Evolutionary conservation across 148 eudicot genomes (phyloP).

Genomic region (Suaeda aralocaspica): DNA sequence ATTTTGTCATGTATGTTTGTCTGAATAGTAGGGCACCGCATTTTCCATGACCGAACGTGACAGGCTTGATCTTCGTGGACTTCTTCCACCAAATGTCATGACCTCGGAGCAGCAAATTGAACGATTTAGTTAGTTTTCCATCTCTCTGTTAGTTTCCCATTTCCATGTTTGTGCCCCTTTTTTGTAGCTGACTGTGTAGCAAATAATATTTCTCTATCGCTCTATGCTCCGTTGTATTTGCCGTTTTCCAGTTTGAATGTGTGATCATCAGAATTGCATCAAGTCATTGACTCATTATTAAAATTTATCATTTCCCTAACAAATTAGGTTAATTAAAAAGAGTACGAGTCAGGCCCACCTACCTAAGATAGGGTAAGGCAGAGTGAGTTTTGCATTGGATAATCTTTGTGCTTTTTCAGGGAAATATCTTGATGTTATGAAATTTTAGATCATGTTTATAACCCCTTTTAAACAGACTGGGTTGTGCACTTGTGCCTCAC

Average conservation of each 20-base stretch:
- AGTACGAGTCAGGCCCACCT: background rate
- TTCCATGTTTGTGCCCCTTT: background rate
- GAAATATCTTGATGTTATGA: background rate
- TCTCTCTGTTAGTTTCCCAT: background rate
- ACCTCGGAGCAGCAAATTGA: slow-evolving; percentile 74
- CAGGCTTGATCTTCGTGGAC: slow-evolving; percentile 96
- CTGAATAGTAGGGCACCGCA: slow-evolving; percentile 73
- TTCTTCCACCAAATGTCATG: slow-evolving; percentile 96
- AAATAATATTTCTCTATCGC: background rate
- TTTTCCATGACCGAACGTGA: slow-evolving; percentile 96
- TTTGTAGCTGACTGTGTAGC: background rate
- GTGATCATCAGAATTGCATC: background rate
- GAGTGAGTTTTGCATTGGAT: background rate
- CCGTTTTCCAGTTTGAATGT: background rate
- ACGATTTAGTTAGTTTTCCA: slow-evolving; percentile 76
- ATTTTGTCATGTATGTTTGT: slow-evolving; percentile 24
- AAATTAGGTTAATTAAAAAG: background rate
- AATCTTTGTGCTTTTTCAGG: background rate
- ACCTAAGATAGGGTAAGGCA: background rate
- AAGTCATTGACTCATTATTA: background rate
- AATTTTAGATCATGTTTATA: background rate
- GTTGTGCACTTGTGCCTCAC: background rate
- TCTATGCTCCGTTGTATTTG: background rate
- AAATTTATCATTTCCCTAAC: background rate
- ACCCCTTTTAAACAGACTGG: background rate